Evolutionary conservation across 768 basidiomycete species (phyloP), one percentile per base, ranked within the genome.

Genomic region (Dioszegia crocea): DNA sequence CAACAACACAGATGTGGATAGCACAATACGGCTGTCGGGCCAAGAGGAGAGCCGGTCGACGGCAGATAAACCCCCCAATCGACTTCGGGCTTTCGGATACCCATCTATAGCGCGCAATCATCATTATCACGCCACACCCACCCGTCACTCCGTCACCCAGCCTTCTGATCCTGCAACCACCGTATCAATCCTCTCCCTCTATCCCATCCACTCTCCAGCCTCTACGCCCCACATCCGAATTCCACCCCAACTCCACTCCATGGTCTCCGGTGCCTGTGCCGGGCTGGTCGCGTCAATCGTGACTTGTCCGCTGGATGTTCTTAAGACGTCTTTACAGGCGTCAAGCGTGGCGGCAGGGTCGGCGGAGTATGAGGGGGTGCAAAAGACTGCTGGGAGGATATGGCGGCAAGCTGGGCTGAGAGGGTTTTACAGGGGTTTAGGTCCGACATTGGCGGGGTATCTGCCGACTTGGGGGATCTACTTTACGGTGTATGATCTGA

Each of bases 381-480:
- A 83, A 57, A 84, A 84, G 60, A 88, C 83, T 43, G 75, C 85
- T 54, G 80, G 78, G 64, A 76, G 78, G 23, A 87, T 89, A 61
- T 77, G 84, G 67, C 69, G 75, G 64, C 80, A 84, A 53, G 83
- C 88, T 59, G 96, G 96, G 14, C 64, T 96, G 51, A 84, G 87
- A 56, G 96, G 96, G 14, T 81, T 97, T 61, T 99, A 99, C 78
- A 85, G 96, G 40, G 96, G 96, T n/a, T 83, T 99, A 19, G 93
- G 94, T 19, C 96, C 96, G 14, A 99, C 96, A 19, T 83, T 99
- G 56, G 82, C 93, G 8, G 96, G 96, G 14, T 98, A 99, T 79
- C 84, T 98, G 39, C 96, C 96, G 21, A 98, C 94, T 2, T 98
- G 93, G 96, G 96, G 92, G 24, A 98, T 98, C 67, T 98, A 97